Conservation (phyloP, 2,329 filamentous ascomycete species). For the Trichoderma sp. region DNA sequence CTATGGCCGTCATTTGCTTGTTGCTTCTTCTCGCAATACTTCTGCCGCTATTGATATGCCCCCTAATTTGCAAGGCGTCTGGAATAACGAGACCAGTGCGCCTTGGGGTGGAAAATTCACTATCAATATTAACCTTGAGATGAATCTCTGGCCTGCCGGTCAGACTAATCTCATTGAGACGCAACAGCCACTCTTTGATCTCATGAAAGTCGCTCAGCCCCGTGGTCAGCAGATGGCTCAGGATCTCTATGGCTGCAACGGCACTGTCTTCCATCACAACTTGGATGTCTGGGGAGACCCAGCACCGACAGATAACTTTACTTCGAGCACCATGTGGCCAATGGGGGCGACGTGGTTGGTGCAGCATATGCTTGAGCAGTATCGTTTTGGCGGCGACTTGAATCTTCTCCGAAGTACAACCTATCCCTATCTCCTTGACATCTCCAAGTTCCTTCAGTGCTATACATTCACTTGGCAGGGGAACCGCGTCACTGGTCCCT, state of each 20-base stretch:
- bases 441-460: constrained; percentile 42
- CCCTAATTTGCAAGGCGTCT: constrained; percentile 38
- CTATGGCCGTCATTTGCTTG: constrained; percentile 36
- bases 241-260: constrained; percentile 41
- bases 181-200: constrained; percentile 42
- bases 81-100: constrained; percentile 34
- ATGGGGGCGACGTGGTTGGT: constrained; percentile 48
- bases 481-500: constrained; percentile 36
- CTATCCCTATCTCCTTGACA: constrained; percentile 39
- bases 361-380: constrained; percentile 46
- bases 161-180: constrained; percentile 42
- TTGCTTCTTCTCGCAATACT: constrained; percentile 34
- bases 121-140: constrained; percentile 54
- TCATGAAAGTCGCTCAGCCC: constrained; percentile 37
- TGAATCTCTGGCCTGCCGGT: constrained; percentile 52
- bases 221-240: constrained; percentile 40
- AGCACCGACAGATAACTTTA: constrained; percentile 37
- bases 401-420: constrained; percentile 33
- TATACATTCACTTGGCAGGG: constrained; percentile 39
- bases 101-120: constrained; percentile 52
- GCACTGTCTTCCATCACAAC: constrained; percentile 41
- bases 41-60: constrained; percentile 32
- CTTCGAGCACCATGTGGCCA: constrained; percentile 42
- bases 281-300: constrained; percentile 42
- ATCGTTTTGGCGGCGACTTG: constrained; percentile 40